Percentiles rank a stretch among this genome's conserved stretches.
Conservation (phyloP, 2,329 filamentous ascomycete species). For the Colletotrichum cuscutae region DNA sequence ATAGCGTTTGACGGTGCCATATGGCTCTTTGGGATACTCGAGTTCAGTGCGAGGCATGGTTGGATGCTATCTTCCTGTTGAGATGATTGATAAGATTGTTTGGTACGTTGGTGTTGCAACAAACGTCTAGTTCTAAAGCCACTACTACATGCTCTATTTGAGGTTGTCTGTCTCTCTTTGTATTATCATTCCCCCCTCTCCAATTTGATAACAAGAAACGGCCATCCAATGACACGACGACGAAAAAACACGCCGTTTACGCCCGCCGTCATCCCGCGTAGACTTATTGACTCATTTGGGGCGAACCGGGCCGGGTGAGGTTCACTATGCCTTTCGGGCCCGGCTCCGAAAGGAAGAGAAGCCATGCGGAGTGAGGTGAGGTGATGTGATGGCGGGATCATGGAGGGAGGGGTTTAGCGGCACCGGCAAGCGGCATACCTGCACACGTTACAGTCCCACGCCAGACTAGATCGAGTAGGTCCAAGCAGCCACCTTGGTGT, state of each 20-base stretch:
- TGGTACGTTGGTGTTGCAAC: not conserved
- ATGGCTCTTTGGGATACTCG: slow-evolving; percentile 71
- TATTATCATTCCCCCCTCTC: not conserved
- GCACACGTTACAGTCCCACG: not conserved
- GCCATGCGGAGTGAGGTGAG: slow-evolving; percentile 1
- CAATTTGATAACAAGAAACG: not conserved
- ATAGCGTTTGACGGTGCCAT: slow-evolving; percentile 75
- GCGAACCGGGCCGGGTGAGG: not conserved
- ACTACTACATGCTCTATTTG: not conserved
- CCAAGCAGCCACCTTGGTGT: not conserved
- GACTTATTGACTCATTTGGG: slow-evolving; percentile 9
- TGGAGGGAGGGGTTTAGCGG: not conserved
- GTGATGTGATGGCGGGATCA: not conserved
- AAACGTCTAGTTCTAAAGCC: not conserved
- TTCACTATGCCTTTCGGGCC: not conserved
- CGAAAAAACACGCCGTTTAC: not conserved
- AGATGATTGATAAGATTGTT: not conserved
- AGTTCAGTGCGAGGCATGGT: slow-evolving; percentile 56
- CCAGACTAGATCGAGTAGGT: slow-evolving; percentile 14
- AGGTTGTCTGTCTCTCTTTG: not conserved
- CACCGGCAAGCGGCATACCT: not conserved
- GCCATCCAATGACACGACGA: not conserved
- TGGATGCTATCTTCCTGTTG: not conserved
- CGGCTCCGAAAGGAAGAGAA: not conserved
- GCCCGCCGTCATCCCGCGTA: not conserved